Evolutionary conservation across 495 filamentous ascomycete genomes (phyloP).

Genomic region (Penicillium diatomitis): DNA sequence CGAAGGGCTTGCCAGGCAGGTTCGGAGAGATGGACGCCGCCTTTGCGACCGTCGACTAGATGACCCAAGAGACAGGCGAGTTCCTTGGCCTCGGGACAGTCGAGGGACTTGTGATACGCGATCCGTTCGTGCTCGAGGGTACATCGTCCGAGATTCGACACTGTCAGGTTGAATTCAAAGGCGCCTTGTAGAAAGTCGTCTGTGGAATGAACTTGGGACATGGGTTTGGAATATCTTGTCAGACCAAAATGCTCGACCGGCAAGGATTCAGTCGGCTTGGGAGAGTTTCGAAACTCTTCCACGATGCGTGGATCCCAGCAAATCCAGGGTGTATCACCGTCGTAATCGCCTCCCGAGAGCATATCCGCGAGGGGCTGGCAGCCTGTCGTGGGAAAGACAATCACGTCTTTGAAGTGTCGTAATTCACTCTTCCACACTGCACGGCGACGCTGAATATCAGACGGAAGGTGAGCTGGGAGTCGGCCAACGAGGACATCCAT

Average conservation of each 20-base stretch:
- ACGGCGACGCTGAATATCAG: conserved; percentile 70
- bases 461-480: conserved; percentile 67
- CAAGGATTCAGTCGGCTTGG: conserved; percentile 36
- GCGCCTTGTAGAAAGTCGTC: conserved; percentile 42
- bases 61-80: conserved; percentile 65
- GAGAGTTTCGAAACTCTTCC: conserved; percentile 61
- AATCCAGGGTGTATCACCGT: conserved; percentile 83
- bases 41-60: conserved; percentile 75
- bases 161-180: conserved; percentile 58
- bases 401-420: conserved; percentile 70
- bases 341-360: conserved; percentile 90
- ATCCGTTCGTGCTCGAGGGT: conserved; percentile 66
- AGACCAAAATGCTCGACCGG: conserved; percentile 49
- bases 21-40: conserved; percentile 55
- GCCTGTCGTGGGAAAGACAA: conserved; percentile 73
- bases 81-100: conserved; percentile 42
- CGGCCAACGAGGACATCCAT: conserved; percentile 81
- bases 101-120: conserved; percentile 56
- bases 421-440: conserved; percentile 60
- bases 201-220: conserved; percentile 20
- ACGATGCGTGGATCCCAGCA: conserved; percentile 82
- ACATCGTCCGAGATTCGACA: conserved; percentile 61
- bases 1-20: conserved; percentile 45
- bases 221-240: conserved; percentile 42
- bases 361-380: conserved; percentile 63